Percentiles rank a stretch among this genome's conserved stretches.
Conservation (phyloP, 805 yeast genomes). For the Hanseniaspora opuntiae region DNA sequence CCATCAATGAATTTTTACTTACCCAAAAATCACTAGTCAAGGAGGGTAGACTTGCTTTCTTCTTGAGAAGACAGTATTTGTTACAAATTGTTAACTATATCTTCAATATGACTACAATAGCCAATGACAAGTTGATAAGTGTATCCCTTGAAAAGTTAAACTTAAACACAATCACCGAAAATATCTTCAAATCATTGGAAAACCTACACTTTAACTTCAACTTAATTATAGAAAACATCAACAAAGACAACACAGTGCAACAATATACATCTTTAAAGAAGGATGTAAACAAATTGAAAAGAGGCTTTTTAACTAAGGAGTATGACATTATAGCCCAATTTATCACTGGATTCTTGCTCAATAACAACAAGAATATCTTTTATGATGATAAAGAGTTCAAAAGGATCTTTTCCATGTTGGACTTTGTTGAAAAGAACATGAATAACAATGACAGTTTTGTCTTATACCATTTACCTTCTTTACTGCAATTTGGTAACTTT, state of each 20-base stretch:
- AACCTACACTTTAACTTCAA: constrained; percentile 44
- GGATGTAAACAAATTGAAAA: constrained; percentile 41
- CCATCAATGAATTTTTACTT: constrained; percentile 17
- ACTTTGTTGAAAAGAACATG: constrained; percentile 33
- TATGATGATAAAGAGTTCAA: constrained; percentile 14
- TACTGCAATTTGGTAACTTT: constrained; percentile 28
- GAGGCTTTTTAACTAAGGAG: constrained; percentile 47
- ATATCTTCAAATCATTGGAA: constrained; percentile 41
- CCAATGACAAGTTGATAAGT: constrained; percentile 13
- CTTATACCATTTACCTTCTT: constrained; percentile 50
- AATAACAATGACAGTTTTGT: constrained; percentile 50
- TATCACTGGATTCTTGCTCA: constrained; percentile 36
- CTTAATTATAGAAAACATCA: constrained; percentile 39
- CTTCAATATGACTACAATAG: constrained; percentile 22
- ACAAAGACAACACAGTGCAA: constrained; percentile 43
- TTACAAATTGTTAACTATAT: constrained; percentile 43
- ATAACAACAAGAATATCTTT: constrained; percentile 15
- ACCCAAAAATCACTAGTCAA: constrained; percentile 31
- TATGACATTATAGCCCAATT: constrained; percentile 64
- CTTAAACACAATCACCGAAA: constrained; percentile 25
- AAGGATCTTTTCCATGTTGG: constrained; percentile 26
- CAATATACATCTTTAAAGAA: constrained; percentile 32
- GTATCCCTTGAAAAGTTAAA: neutral
- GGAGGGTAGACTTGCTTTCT: constrained; percentile 55
- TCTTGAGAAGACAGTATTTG: constrained; percentile 57